Base-by-base conservation (phyloP, 305 asterid species). In the Ilex paraguariensis region DNA sequence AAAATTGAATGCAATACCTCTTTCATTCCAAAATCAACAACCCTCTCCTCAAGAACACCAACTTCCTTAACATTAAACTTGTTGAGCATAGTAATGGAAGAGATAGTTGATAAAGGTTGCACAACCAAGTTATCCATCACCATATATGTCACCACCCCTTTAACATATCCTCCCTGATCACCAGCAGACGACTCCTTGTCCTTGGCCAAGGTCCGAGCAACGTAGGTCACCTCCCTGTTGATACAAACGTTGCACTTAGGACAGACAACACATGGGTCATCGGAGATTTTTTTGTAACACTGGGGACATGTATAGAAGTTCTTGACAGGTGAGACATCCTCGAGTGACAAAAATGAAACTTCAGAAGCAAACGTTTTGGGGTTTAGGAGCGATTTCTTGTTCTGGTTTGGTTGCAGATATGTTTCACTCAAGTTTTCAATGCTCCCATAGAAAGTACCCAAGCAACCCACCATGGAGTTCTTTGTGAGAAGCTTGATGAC, bases 371-470 rank as follows among this genome's bases (percentile, higher is more conserved):
- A 16, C 12, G 31, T 14, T 21, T 51, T 59, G 16, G 28, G 28
- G 28, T 21, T 21, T 21, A 21, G 28, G 28, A 21, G 28, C 28
- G 2, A 21, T 21, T 21, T 65, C 13, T 59, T 66, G 44, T 31
- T 49, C 15, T 17, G 17, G 54, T 53, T 51, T 0, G 66, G 31
- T 3, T 59, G 71, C 3, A 66, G 30, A 46, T 53, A 66, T 3
- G 39, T 12, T 44, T 66, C 56, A 36, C 46, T 52, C 3, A 66
- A 45, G 56, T 40, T 59, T 28, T 50, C 48, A 0, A 66, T 49
- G 28, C 71, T 60, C 31, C 10, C 48, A 2, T 53, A 66, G 32
- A 66, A 48, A 32, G 59, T 59, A 17, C 60, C 60, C 62, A 46
- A 49, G 48, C 46, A 56, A 7, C 63, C 69, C 2, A 30, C 48